Conservation (phyloP, 1,284 basidiomycete genomes). For the Trichosporon ovoides region DNA sequence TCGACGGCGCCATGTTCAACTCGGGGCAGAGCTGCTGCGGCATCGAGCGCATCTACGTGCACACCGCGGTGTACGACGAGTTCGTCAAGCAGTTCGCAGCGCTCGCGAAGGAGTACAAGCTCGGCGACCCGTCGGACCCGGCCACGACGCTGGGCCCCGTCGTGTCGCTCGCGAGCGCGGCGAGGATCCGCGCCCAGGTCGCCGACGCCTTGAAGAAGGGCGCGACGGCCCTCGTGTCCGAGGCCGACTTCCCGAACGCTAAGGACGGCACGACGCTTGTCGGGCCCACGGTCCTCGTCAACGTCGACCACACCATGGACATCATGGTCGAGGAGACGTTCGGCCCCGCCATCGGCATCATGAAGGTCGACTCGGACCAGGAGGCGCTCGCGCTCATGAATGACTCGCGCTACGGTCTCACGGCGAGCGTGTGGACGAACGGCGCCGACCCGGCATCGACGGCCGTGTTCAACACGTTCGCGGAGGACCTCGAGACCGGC, state of each 20-base stretch:
- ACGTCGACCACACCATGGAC: slow-evolving; percentile 87
- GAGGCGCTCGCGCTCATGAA: slow-evolving; percentile 89
- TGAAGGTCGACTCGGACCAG: slow-evolving; percentile 63
- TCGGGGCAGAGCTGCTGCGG: slow-evolving; percentile 73
- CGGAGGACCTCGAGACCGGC: slow-evolving; percentile 70
- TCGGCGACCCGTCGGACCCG: slow-evolving; percentile 74
- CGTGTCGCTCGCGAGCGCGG: slow-evolving; percentile 75
- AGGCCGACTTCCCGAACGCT: slow-evolving; percentile 63
- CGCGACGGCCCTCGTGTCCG: slow-evolving; percentile 69
- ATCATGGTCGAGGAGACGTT: slow-evolving; percentile 82
- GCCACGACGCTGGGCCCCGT: slow-evolving; percentile 83
- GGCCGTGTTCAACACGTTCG: slow-evolving; percentile 63
- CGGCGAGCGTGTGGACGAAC: slow-evolving; percentile 88
- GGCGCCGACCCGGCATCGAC: slow-evolving; percentile 55
- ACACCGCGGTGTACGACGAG: slow-evolving; percentile 70
- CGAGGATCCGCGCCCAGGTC: slow-evolving; percentile 77
- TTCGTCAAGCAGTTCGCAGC: slow-evolving; percentile 75
- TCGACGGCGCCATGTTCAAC: slow-evolving; percentile 87
- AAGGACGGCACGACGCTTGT: slow-evolving; percentile 73
- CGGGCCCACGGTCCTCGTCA: slow-evolving; percentile 77
- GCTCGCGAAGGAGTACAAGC: slow-evolving; percentile 70
- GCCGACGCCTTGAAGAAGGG: slow-evolving; percentile 74
- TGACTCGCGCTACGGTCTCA: slow-evolving; percentile 90
- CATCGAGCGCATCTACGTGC: slow-evolving; percentile 83
- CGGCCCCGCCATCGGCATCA: slow-evolving; percentile 84